A percentile compares a stretch with the other conserved stretches of the same genome.
These are phyloP conservation scores for Penicillium argentinense DNA, from an alignment of 495 filamentous ascomycete genomes.

Conservation along the genomic window DNA sequence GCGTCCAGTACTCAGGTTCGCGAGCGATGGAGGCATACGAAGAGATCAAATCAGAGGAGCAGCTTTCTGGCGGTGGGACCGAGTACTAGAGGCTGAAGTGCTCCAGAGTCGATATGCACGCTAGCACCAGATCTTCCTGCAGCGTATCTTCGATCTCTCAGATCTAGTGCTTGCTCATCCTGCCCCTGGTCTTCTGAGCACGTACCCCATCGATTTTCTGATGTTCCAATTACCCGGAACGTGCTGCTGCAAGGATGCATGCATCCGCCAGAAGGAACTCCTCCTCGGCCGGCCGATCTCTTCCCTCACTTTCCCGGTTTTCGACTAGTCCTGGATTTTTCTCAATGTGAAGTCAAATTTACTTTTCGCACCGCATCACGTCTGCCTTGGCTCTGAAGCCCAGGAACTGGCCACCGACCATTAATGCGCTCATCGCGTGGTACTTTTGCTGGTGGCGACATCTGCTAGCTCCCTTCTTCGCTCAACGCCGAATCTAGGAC, in stretches of 20 bases:
- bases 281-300: slow-evolving; percentile 16
- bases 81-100: slow-evolving; percentile 1
- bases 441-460: slow-evolving; percentile 28
- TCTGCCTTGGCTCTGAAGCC: slow-evolving; percentile 15
- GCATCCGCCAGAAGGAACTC: slow-evolving; percentile 11
- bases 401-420: slow-evolving; percentile 18
- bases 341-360: slow-evolving; percentile 11
- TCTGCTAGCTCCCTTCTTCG: slow-evolving; percentile 3
- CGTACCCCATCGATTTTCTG: not conserved
- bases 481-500: slow-evolving; percentile 7
- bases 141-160: slow-evolving; percentile 19
- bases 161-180: slow-evolving; percentile 13
- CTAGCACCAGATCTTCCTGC: slow-evolving; percentile 26
- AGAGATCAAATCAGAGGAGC: slow-evolving; percentile 12
- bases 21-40: too few relatives aligned
- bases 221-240: slow-evolving; percentile 15
- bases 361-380: slow-evolving; percentile 6
- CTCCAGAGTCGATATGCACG: slow-evolving; percentile 16
- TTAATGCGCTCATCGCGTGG: slow-evolving; percentile 14
- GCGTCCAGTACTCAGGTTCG: too few relatives aligned
- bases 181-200: not conserved
- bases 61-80: slow-evolving; percentile 9
- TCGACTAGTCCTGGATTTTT: slow-evolving; percentile 3
- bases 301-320: not conserved
- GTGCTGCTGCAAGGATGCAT: slow-evolving; percentile 29